These are phyloP conservation scores for Rhodotorula sp. DNA, from an alignment of 1,284 basidiomycete genomes.

Conservation along the genomic window DNA sequence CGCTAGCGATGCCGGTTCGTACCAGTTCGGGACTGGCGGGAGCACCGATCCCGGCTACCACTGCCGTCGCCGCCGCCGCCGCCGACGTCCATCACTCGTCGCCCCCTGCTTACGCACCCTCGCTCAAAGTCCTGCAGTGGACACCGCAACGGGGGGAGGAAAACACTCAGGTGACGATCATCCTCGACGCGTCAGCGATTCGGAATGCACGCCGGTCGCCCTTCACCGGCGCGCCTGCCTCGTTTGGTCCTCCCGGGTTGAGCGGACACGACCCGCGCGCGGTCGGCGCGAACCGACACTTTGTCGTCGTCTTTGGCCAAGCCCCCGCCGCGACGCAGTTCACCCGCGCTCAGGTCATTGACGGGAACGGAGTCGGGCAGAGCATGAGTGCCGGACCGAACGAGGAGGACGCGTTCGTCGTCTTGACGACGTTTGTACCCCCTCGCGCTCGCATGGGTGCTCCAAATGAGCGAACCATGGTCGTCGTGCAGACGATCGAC, in stretches of 20 bases:
- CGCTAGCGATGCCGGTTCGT: not conserved
- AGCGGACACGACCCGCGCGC: too few species aligned
- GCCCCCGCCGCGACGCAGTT: constrained; percentile 27
- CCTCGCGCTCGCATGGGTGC: constrained; percentile 25
- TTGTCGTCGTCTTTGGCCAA: constrained; percentile 32
- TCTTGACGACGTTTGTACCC: constrained; percentile 37
- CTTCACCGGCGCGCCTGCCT: not conserved
- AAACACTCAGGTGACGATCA: constrained; percentile 38
- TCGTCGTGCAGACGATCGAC: constrained; percentile 24
- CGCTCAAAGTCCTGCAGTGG: constrained; percentile 39
- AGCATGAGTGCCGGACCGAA: constrained; percentile 35
- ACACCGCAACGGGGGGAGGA: constrained; percentile 38
- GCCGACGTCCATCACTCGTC: not conserved
- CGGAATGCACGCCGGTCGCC: constrained; percentile 15
- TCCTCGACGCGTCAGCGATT: constrained; percentile 33
- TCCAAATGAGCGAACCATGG: constrained; percentile 25
- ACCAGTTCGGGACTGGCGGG: too few species aligned
- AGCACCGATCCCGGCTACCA: not conserved
- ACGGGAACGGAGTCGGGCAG: constrained; percentile 40
- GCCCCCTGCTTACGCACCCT: not conserved
- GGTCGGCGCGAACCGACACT: constrained; percentile 19
- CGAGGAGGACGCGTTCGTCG: constrained; percentile 38
- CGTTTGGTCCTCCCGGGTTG: constrained; percentile 6
- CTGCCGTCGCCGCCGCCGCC: not conserved
- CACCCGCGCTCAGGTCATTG: constrained; percentile 33